Conservation (phyloP, 2,329 filamentous ascomycete species). For the Aschersonia sp. region DNA sequence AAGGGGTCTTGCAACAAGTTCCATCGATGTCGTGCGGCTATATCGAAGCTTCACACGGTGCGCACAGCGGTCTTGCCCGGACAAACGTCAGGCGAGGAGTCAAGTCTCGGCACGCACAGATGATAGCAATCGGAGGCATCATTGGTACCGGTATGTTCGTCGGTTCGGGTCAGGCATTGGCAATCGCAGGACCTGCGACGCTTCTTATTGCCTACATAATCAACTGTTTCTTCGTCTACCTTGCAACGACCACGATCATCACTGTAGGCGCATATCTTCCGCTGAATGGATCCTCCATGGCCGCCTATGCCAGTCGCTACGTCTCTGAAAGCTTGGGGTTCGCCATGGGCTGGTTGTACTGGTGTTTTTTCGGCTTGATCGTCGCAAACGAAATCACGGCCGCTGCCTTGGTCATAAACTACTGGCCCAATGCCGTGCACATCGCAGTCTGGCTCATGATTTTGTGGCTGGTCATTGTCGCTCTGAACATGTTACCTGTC, state of each 20-base stretch:
- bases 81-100: no score
- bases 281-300: slow-evolving; percentile 33
- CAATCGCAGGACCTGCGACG: slow-evolving; percentile 44
- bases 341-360: slow-evolving; percentile 37
- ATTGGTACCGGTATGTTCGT: slow-evolving; percentile 49
- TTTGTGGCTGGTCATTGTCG: slow-evolving; percentile 12
- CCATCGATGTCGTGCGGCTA: no score
- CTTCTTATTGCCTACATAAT: slow-evolving; percentile 20
- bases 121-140: slow-evolving; percentile 49
- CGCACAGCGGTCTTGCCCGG: no score
- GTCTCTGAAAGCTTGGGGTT: slow-evolving; percentile 44
- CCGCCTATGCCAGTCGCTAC: slow-evolving; percentile 38
- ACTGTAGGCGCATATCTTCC: slow-evolving; percentile 45
- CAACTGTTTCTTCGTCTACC: slow-evolving; percentile 24
- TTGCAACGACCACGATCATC: slow-evolving; percentile 38
- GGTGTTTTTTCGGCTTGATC: slow-evolving; percentile 30
- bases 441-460: slow-evolving; percentile 21
- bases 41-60: no score
- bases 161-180: slow-evolving; percentile 44
- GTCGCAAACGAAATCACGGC: slow-evolving; percentile 30
- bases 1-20: no score
- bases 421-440: slow-evolving; percentile 23
- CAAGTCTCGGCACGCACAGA: slow-evolving; percentile 43
- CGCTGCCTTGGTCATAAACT: slow-evolving; percentile 28
- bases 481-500: background rate